A percentile compares a stretch with the other conserved stretches of the same genome.
Evolutionary conservation across 371 early-diverging fungal genomes (phyloP).

Genomic region (Lichtheimia ornata): DNA sequence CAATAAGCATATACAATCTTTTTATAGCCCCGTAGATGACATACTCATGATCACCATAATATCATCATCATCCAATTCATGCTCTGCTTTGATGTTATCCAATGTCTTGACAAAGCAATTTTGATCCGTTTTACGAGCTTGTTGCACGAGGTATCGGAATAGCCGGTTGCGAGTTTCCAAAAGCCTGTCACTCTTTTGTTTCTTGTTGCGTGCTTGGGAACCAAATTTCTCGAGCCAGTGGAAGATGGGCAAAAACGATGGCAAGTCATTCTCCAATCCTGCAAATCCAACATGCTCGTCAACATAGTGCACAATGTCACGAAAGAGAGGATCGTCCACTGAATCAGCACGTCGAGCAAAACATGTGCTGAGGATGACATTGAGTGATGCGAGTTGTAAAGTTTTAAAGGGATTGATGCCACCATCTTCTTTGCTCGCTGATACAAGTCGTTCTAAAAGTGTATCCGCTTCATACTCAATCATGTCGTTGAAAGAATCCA

Average conservation of each 20-base stretch:
- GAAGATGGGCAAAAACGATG: constrained; percentile 16
- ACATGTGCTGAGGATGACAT: constrained; percentile 11
- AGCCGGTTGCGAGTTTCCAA: background rate
- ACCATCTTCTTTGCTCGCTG: background rate
- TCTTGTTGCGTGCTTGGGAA: background rate
- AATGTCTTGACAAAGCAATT: constrained; percentile 18
- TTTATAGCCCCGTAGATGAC: background rate
- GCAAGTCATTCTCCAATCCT: constrained; percentile 13
- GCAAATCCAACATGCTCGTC: constrained; percentile 3
- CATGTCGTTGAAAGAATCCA: constrained; percentile 6
- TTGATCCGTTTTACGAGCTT: constrained; percentile 7
- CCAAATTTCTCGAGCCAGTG: constrained; percentile 6
- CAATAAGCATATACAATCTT: background rate
- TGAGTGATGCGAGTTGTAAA: constrained; percentile 11
- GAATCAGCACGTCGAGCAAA: constrained; percentile 14
- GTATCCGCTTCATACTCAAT: constrained; percentile 13
- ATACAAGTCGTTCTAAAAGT: constrained; percentile 8
- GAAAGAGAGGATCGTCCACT: constrained; percentile 16
- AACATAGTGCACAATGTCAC: constrained; percentile 4
- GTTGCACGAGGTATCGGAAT: constrained; percentile 1
- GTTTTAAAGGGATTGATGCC: constrained; percentile 5
- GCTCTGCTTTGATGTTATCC: constrained; percentile 15
- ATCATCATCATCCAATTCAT: constrained; percentile 20
- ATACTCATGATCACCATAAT: constrained; percentile 16
- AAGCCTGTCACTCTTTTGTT: constrained; percentile 2